These are phyloP conservation scores for Sinapis alba DNA, from an alignment of 441 rosid genomes.

Conservation along the genomic window DNA sequence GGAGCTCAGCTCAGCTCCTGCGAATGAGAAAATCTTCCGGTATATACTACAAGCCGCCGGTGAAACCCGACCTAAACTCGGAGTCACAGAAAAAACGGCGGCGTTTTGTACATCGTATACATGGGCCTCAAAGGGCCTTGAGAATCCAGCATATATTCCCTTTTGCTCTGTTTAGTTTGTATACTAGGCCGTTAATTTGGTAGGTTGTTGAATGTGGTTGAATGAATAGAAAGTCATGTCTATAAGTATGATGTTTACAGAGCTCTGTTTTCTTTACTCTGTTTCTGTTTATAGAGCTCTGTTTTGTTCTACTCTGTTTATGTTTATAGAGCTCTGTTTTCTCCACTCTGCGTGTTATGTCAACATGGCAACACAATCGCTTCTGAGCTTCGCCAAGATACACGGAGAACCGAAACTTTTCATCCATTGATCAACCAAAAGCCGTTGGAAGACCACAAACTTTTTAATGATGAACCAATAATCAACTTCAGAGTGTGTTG, in stretches of 20 bases:
- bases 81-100: not conserved
- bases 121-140: constrained; percentile 11
- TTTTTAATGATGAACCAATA: not conserved
- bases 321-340: not conserved
- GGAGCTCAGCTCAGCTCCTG: constrained; percentile 8
- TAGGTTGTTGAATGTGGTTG: not conserved
- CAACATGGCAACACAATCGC: not conserved
- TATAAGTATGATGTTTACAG: not conserved
- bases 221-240: not conserved
- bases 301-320: not conserved
- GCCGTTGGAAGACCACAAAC: no score
- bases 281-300: not conserved
- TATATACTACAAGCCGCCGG: not conserved
- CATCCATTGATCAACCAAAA: not conserved
- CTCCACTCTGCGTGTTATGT: not conserved
- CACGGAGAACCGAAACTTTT: not conserved
- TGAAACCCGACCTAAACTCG: not conserved
- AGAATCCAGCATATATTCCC: not conserved
- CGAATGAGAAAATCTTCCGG: not conserved
- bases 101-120: not conserved
- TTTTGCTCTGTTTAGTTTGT: not conserved
- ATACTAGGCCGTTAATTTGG: not conserved
- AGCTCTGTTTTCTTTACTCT: not conserved
- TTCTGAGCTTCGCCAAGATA: not conserved
- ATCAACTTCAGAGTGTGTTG: not conserved